Base-by-base conservation (phyloP, 768 basidiomycete genomes). In the Trametopsis cervina region DNA sequence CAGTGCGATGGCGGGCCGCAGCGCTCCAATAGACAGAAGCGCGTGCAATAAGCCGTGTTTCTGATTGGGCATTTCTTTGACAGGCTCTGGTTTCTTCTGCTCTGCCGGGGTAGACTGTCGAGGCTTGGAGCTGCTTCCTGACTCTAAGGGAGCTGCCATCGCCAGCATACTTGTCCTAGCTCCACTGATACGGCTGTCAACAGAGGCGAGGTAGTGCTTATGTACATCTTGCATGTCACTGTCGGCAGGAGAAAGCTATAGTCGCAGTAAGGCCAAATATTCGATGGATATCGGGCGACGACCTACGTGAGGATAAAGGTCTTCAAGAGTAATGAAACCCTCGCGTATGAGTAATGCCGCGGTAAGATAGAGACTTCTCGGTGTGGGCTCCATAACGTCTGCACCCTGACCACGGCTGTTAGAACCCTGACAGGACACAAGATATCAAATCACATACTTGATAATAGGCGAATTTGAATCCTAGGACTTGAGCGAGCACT, bases 401-500 rank as follows among this genome's bases (percentile, higher is more conserved):
- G 73, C 62, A 15, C 71, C 69, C 82, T 87, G 52, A 4, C 3
- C 29, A 27, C 2, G 35, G n/a, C 61, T 44, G 57, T 47, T 40
- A 50, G 42, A 33, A 7, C 9, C 15, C 29, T 58, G 55, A 57
- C 27, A 29, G 42, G 35, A 46, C n/a, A 38, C 35, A 35, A 18
- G 23, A 1, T 27, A 9, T 36, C 29, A n/a, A 22, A 39, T 52
- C 37, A 35, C 35, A 39, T 76, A 92, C 94, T 69, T 94, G 85
- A 65, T 95, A 94, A 62, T 85, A 83, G 7, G 78, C 75, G 58
- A 96, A 95, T 66, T 99, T 99, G 76, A 98, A 98, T n/a, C 96
- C 96, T 18, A 99, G 70, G 5, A 98, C 88, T 67, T 99, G 93
- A 12, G 90, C 84, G 47, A 89, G 68, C 18, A 89, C 84, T 43